Percentiles rank a stretch among this genome's conserved stretches.
These are phyloP conservation scores for Dalbergia oliveri DNA, from an alignment of 306 rosid species.

Conservation along the genomic window DNA sequence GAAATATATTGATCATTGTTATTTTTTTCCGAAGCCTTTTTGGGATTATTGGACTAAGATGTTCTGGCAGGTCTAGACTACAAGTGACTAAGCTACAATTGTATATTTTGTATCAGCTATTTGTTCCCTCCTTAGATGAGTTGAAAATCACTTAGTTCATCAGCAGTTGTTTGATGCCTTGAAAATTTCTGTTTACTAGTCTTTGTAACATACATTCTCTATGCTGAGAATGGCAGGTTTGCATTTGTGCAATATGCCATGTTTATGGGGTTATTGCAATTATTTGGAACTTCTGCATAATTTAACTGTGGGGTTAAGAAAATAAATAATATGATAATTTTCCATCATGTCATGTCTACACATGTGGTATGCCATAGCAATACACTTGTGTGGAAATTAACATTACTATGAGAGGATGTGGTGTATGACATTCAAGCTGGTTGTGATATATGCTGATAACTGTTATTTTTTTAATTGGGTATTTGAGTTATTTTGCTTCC, in stretches of 20 bases:
- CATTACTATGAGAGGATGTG: constrained; percentile 3
- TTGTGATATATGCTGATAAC: constrained; percentile 19
- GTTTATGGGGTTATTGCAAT: constrained; percentile 27
- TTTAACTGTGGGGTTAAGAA: constrained; percentile 8
- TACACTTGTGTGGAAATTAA: constrained; percentile 2
- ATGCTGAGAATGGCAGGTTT: constrained; percentile 18
- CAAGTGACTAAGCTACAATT: constrained; percentile 1
- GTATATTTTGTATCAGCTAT: constrained; percentile 12
- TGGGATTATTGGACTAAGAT: constrained; percentile 29
- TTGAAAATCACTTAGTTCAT: constrained; percentile 1
- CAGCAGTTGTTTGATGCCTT: not conserved
- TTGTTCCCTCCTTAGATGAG: constrained; percentile 25
- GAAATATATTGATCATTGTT: not conserved
- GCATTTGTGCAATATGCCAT: constrained; percentile 15
- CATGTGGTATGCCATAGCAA: constrained; percentile 25
- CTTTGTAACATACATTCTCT: constrained; percentile 5
- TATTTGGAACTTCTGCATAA: not conserved
- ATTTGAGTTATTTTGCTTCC: constrained; percentile 22
- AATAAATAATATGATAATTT: not conserved
- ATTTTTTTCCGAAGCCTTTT: not conserved
- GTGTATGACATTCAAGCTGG: constrained; percentile 7
- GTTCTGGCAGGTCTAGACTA: constrained; percentile 13
- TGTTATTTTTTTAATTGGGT: not conserved
- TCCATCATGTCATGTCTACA: not conserved
- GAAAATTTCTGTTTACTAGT: not conserved